Evolutionary conservation across 1,284 basidiomycete species (phyloP).

Genomic region (Ustilago esculenta): DNA sequence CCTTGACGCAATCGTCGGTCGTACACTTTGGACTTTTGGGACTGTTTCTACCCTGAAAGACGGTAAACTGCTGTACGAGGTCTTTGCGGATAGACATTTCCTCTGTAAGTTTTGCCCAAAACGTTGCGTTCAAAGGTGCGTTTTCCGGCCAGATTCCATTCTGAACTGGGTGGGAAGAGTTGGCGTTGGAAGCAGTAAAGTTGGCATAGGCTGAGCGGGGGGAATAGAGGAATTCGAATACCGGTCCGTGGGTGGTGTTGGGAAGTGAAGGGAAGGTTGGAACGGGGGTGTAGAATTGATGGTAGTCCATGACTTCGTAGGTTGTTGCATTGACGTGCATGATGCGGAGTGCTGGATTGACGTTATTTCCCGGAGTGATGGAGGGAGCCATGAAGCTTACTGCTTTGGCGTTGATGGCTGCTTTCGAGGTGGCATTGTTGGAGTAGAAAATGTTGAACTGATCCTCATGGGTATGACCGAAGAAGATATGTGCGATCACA

Average conservation of each 20-base stretch:
- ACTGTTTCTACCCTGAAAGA: conserved; percentile 78
- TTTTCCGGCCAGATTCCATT: conserved; percentile 71
- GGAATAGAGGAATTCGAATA: conserved; percentile 77
- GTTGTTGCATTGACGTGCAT: conserved; percentile 78
- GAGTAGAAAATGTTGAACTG: conserved; percentile 82
- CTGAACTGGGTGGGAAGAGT: conserved; percentile 10
- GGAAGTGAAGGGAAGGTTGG: conserved; percentile 67
- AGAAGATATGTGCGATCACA: conserved; percentile 83
- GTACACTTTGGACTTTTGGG: conserved; percentile 72
- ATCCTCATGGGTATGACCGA: conserved; percentile 84
- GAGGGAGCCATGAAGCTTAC: conserved; percentile 75
- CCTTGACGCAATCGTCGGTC: conserved; percentile 72
- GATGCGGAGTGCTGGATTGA: conserved; percentile 81
- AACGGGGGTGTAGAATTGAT: conserved; percentile 61
- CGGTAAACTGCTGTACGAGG: conserved; percentile 76
- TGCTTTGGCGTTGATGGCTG: conserved; percentile 21
- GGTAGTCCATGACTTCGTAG: conserved; percentile 64
- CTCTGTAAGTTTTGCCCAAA: conserved; percentile 84
- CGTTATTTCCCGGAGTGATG: conserved; percentile 77
- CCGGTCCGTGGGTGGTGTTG: conserved; percentile 74
- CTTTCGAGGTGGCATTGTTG: conserved; percentile 72
- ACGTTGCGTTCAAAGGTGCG: conserved; percentile 82
- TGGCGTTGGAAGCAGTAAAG: conserved; percentile 68
- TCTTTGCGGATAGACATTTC: conserved; percentile 74
- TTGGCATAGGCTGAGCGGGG: conserved; percentile 75